Evolutionary conservation across 1,139 yeast genomes (phyloP), one percentile per base, ranked within the genome.

Genomic region (Protomyces pachydermus): DNA sequence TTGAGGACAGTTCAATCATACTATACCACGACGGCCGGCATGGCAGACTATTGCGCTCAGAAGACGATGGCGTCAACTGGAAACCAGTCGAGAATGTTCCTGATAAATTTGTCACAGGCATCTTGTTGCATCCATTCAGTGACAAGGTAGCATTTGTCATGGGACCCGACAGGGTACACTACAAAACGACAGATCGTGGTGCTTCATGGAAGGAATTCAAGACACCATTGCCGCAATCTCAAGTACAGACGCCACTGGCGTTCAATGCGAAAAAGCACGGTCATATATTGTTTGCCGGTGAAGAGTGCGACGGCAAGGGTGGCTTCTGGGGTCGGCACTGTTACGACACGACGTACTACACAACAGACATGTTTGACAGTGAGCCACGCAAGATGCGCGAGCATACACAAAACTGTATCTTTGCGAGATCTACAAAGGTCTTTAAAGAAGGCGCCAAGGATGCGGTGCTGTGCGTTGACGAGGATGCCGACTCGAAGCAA

Each of bases 1-100:
- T 71, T 64, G 70, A 70, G 46, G 68, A 69, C 50, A 64, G 69
- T 20, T 65, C 69, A 32, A 68, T 69, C 18, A 71, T 85, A 5
- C 69, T 87, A 50, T 75, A 78, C 12, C 72, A 79, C 54, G 77
- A 77, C 23, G 68, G 67, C 12, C 72, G 74, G 0, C 60, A 67
- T 0, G 69, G 70, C 9, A 65, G 68, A 3, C 72, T 84, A 1
- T 74, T 68, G 48, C 69, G 81, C 9, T 85, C 91, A 0, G 75
- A 72, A 16, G 81, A 87, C 71, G 84, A 85, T 68, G 95, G 95
- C 6, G 77, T 72, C 20, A 71, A 77, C 0, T 88, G 88, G 86
- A 68, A 73, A 0, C 68, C 70, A 14, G 73, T 81, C 58, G 76
- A 70, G n/a, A 57, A 68, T 10, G 67, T 65, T 65, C 74, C 67